phyloP scores from a whole-genome alignment of 257 asterid species.

The Solanum piurae region DNA sequence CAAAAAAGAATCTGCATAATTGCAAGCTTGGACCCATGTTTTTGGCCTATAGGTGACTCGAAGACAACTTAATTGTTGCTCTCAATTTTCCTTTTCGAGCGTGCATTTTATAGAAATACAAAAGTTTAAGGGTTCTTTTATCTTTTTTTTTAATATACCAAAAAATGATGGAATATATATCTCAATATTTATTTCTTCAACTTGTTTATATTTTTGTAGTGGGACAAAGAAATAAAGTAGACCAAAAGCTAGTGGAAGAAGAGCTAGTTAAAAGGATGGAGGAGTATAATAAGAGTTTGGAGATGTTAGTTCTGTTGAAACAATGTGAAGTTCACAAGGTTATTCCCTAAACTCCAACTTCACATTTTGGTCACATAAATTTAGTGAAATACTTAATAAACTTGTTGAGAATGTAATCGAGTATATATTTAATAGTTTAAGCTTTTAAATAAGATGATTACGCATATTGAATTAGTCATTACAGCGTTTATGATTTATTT shows the following conservation, averaged over 20 bases:
- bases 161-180: neutral
- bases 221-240: constrained; percentile 7
- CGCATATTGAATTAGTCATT: neutral
- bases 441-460: neutral
- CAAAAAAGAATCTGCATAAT: neutral
- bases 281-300: constrained; percentile 22
- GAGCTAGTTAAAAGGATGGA: constrained; percentile 25
- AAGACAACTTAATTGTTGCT: neutral
- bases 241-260: constrained; percentile 10
- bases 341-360: neutral
- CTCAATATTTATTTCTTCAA: neutral
- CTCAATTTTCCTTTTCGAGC: neutral
- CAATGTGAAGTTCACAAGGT: constrained; percentile 34
- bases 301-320: constrained; percentile 17
- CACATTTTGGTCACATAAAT: neutral
- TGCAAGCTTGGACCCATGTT: neutral
- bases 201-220: constrained; percentile 3
- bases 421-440: neutral
- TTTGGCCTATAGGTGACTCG: neutral
- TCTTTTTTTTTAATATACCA: neutral
- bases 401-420: neutral
- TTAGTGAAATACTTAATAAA: neutral
- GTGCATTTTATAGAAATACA: neutral
- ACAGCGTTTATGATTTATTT: accelerated
- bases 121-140: neutral